Base-by-base conservation (phyloP, 1,139 yeast genomes). In the Pichia sp. region DNA sequence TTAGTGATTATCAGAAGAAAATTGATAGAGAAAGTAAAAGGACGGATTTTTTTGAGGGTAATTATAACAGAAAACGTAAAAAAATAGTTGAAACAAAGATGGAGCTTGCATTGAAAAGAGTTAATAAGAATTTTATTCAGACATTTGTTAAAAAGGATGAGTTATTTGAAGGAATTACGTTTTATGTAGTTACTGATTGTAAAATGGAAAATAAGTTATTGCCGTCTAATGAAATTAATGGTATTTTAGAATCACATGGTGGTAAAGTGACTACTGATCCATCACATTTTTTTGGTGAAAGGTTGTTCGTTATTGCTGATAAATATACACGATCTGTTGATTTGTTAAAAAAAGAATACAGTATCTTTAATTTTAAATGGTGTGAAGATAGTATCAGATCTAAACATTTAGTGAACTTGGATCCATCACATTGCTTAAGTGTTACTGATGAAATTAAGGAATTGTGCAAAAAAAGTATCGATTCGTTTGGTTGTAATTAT, bases 341-440 rank as follows among this genome's bases (percentile, higher is more conserved):
- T 9, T 62, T 65, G 1, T 60, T 77, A 38, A 54, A 66, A 4
- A 59, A 66, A 5, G 57, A 80, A 0, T 72, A 68, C 50, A 86
- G 81, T 52, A 66, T 89, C 1, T 56, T 87, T 7, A 69, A 63
- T 41, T 89, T 94, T 1, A 60, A 61, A 16, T 91, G 96, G 95
- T 59, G 87, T 7, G 64, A 76, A 35, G 88, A 84, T 49, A 78
- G 94, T 52, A 63, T 85, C 3, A 53, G 61, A 13, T 60, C 66
- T 18, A 53, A 61, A 0, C 48, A 54, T 2, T 41, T 79, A 2
- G 60, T 86, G 1, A 72, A 71, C 1, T 51, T 82, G 10, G 95
- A 86, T 51, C 82, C 86, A 0, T 54, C 60, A 9, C 78, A 84
- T 53, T 63, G 81, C 29, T 69, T 73, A 35, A 46, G 47, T 30